These are phyloP conservation scores for Vigna trinervia DNA, from an alignment of 306 rosid species.

Conservation along the genomic window DNA sequence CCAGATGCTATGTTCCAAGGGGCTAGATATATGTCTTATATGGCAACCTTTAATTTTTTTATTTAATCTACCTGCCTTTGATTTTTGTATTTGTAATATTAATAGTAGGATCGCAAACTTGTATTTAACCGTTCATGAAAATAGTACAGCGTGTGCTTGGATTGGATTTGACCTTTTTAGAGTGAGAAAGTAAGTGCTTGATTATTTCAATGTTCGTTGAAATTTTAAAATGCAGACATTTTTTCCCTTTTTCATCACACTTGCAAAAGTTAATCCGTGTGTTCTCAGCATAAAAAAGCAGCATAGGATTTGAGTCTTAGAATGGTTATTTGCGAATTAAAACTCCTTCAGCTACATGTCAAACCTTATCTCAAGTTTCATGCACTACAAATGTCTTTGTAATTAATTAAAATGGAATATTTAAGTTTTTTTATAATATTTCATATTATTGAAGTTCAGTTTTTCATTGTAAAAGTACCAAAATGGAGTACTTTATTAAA, in stretches of 20 bases:
- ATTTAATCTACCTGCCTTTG: slow-evolving; percentile 26
- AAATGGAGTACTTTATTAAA: too few relatives aligned
- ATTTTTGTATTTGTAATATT: slow-evolving; percentile 21
- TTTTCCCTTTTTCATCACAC: not conserved
- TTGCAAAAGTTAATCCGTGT: not conserved
- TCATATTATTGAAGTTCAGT: too few relatives aligned
- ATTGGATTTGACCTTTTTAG: not conserved
- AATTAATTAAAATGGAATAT: not conserved
- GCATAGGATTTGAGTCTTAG: not conserved
- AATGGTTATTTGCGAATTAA: not conserved
- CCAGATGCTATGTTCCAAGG: not conserved
- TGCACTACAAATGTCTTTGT: not conserved
- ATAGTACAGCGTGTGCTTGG: not conserved
- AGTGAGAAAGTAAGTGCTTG: not conserved
- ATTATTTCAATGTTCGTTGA: not conserved
- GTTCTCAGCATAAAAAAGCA: not conserved
- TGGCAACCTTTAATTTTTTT: slow-evolving; percentile 6
- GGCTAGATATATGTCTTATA: too few relatives aligned
- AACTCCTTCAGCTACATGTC: not conserved
- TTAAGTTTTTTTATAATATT: too few relatives aligned
- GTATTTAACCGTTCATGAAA: not conserved
- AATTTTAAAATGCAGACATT: not conserved
- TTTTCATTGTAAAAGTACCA: too few relatives aligned
- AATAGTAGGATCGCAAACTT: slow-evolving; percentile 1
- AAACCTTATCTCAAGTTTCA: not conserved